These are phyloP conservation scores for Dendrobium huoshanense DNA, from an alignment of 106 monocot genomes.

Conservation along the genomic window DNA sequence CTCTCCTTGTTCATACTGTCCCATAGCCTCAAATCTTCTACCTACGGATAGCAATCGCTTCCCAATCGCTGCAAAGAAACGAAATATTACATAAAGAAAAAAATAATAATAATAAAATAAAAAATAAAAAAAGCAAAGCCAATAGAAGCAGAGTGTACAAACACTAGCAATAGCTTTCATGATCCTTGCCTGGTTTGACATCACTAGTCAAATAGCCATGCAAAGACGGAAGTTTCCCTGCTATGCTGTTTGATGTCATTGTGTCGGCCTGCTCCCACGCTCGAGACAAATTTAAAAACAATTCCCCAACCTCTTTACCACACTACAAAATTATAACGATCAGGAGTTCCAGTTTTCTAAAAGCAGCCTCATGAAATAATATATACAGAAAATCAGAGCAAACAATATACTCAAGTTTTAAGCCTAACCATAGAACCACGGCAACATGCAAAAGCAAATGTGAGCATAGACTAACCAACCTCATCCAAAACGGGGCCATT, in stretches of 20 bases:
- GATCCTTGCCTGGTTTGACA: constrained; percentile 43
- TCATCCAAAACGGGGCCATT: constrained; percentile 84
- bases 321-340: constrained; percentile 25
- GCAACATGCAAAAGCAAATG: not conserved
- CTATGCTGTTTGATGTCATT: constrained; percentile 41
- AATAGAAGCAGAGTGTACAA: not conserved
- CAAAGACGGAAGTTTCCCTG: constrained; percentile 39
- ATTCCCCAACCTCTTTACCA: constrained; percentile 53
- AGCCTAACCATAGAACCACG: not conserved
- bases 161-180: not conserved
- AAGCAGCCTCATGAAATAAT: not conserved
- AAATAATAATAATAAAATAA: too few relatives aligned
- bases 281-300: constrained; percentile 47
- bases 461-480: constrained; percentile 28
- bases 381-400: not conserved
- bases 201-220: constrained; percentile 29
- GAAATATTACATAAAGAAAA: not conserved
- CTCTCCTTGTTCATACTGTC: constrained; percentile 64
- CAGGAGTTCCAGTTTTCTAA: not conserved
- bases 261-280: constrained; percentile 73
- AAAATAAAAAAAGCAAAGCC: not conserved
- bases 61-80: constrained; percentile 47
- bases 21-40: constrained; percentile 62
- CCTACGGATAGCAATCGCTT: constrained; percentile 56
- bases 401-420: not conserved